A percentile compares a stretch with the other conserved stretches of the same genome.
Conservation (phyloP, 2,329 filamentous ascomycete species). For the Fusarium lyarnte region DNA sequence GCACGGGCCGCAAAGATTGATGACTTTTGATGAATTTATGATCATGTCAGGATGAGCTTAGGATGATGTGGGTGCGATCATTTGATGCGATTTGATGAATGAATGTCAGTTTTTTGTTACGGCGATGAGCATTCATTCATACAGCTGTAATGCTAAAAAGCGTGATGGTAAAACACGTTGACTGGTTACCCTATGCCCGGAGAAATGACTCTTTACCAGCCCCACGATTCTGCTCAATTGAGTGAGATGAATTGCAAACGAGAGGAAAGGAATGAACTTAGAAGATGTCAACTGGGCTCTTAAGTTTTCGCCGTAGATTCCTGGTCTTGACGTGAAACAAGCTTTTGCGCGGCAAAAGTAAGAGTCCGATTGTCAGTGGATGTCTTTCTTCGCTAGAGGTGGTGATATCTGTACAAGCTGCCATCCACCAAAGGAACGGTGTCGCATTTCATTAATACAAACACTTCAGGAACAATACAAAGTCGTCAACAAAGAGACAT, state of each 20-base stretch:
- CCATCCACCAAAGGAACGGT: accelerated
- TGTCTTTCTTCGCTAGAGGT: not conserved
- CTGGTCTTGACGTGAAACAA: not conserved
- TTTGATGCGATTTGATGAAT: not conserved
- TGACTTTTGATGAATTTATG: not conserved
- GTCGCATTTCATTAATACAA: accelerated
- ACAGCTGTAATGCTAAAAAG: accelerated
- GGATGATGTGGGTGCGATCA: not conserved
- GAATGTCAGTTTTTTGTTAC: accelerated
- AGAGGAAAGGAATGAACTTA: not conserved
- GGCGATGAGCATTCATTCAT: too few species aligned
- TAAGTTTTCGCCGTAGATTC: too few species aligned
- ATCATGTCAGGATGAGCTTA: not conserved
- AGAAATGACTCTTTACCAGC: not conserved
- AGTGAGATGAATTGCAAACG: accelerated
- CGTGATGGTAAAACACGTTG: accelerated
- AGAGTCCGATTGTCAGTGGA: not conserved
- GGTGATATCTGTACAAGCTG: accelerated
- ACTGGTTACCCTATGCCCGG: not conserved
- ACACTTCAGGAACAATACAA: not conserved
- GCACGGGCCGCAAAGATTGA: accelerated
- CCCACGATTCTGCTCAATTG: accelerated
- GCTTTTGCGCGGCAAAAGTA: not conserved
- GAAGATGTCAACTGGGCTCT: not conserved
- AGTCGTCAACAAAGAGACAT: not conserved